Evolutionary conservation across 305 asterid species (phyloP).

Genomic region (Ajuga reptans): DNA sequence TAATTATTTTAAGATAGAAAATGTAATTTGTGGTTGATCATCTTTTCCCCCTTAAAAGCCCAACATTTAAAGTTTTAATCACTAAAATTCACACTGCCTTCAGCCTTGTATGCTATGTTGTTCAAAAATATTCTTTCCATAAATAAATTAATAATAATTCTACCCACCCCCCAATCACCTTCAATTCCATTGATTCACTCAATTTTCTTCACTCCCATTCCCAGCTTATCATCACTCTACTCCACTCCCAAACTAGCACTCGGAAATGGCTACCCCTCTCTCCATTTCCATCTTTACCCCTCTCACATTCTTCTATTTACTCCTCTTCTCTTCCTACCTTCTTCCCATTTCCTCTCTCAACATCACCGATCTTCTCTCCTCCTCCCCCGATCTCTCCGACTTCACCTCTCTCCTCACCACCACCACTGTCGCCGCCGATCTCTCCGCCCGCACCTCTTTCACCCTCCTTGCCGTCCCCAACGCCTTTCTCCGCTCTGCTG

Average conservation of each 20-base stretch:
- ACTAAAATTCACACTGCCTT: no score
- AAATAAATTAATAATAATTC: not conserved
- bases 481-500: constrained; percentile 31
- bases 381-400: constrained; percentile 53
- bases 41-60: no score
- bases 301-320: constrained; percentile 36
- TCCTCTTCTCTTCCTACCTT: constrained; percentile 26
- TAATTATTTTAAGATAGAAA: no score
- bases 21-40: no score
- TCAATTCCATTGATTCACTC: no score
- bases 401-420: constrained; percentile 47
- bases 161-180: no score
- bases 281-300: constrained; percentile 51
- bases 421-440: constrained; percentile 68
- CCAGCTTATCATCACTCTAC: no score
- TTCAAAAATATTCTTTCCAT: no score
- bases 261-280: constrained; percentile 40
- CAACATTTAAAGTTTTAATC: no score
- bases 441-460: constrained; percentile 36
- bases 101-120: no score
- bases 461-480: constrained; percentile 35
- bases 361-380: constrained; percentile 48
- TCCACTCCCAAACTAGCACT: constrained; percentile 10
- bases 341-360: constrained; percentile 36
- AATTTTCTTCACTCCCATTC: no score